phyloP scores from a whole-genome alignment of 202 grass and related monocot species.

The Saccharum hybrid region DNA sequence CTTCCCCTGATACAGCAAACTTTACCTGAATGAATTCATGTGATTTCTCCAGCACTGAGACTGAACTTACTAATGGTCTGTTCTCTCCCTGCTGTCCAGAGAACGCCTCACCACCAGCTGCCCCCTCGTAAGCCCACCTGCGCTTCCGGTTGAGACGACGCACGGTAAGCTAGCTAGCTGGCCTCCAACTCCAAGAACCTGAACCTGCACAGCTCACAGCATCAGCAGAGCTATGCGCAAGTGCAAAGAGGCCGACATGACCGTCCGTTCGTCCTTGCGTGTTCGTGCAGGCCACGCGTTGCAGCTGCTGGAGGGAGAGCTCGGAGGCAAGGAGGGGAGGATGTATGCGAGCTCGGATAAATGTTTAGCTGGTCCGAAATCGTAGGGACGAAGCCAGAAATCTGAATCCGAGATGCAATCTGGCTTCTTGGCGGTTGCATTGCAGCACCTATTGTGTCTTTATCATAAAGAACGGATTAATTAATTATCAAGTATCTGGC shows the following conservation, averaged over 20 bases:
- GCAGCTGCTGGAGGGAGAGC: conserved; percentile 23
- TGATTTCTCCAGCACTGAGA: not conserved
- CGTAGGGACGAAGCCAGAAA: conserved; percentile 28
- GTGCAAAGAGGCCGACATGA: not conserved
- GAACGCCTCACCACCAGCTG: conserved; percentile 85
- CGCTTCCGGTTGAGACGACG: conserved; percentile 54
- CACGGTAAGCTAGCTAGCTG: conserved; percentile 27
- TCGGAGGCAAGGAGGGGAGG: not conserved
- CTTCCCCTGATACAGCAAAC: not conserved
- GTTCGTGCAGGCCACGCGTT: conserved; percentile 20
- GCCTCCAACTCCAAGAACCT: not conserved
- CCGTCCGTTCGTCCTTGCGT: not conserved
- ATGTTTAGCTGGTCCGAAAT: too few relatives aligned
- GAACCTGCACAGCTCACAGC: not conserved
- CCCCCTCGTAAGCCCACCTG: conserved; percentile 93
- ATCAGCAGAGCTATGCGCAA: too few relatives aligned
- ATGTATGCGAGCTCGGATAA: too few relatives aligned
- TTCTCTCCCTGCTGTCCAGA: conserved; percentile 44
- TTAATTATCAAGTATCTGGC: not conserved
- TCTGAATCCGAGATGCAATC: not conserved
- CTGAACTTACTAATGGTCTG: not conserved
- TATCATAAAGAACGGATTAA: conserved; percentile 22
- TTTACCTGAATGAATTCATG: not conserved
- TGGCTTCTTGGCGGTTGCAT: conserved; percentile 15
- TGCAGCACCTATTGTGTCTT: conserved; percentile 20